phyloP scores from a whole-genome alignment of 2,329 filamentous ascomycete genomes.

The Pseudogymnoascus sp. region DNA sequence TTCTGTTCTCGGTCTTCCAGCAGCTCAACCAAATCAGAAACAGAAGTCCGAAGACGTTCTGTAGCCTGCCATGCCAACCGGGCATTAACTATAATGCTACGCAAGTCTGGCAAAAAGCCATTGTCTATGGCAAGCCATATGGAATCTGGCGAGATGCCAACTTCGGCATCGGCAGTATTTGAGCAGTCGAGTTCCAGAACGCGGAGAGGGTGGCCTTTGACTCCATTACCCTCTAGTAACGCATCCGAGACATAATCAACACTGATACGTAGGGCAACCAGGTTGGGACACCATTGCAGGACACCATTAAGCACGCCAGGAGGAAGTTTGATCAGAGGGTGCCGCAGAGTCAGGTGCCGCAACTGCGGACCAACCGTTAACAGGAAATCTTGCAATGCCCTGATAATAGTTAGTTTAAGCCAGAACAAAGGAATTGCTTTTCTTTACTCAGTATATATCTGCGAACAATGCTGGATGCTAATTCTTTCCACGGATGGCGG shows the following conservation, averaged over 20 bases:
- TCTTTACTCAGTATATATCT: conserved; percentile 17
- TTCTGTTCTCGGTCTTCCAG: conserved; percentile 24
- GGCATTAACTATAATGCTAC: conserved; percentile 26
- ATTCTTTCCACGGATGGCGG: conserved; percentile 20
- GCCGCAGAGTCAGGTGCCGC: conserved; percentile 26
- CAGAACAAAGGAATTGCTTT: neutral
- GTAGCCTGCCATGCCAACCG: conserved; percentile 27
- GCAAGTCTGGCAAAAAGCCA: conserved; percentile 21
- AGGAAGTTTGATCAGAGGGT: conserved; percentile 26
- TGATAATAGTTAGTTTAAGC: neutral
- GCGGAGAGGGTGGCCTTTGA: conserved; percentile 19
- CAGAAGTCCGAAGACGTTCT: conserved; percentile 17
- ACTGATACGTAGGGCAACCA: conserved; percentile 25
- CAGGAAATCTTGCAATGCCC: conserved; percentile 19
- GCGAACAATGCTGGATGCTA: conserved; percentile 28
- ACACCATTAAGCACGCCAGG: conserved; percentile 20
- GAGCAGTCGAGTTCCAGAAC: conserved; percentile 29
- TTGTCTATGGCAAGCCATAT: conserved; percentile 25
- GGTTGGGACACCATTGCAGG: conserved; percentile 20
- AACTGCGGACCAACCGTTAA: conserved; percentile 21
- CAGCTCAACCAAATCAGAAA: conserved; percentile 22
- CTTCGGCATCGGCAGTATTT: conserved; percentile 20
- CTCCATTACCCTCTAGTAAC: conserved; percentile 19
- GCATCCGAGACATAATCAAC: conserved; percentile 26
- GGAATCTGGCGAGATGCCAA: conserved; percentile 18